Evolutionary conservation across 2,329 filamentous ascomycete genomes (phyloP).

Genomic region (Aspergillus chevalieri): DNA sequence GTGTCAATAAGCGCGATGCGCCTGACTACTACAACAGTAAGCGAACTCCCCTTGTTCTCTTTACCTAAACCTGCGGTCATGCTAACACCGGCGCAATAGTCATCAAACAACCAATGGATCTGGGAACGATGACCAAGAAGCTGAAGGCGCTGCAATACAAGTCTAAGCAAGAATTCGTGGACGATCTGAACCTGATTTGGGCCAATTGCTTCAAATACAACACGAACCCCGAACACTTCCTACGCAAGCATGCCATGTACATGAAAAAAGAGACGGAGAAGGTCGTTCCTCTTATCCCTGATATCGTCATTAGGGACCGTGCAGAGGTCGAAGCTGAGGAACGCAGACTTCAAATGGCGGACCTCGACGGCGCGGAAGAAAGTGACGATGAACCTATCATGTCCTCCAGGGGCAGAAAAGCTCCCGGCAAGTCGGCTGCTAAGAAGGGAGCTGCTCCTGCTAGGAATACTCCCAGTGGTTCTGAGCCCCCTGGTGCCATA

Average conservation of each 20-base stretch:
- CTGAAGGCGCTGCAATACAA: constrained; percentile 73
- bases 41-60: constrained; percentile 22
- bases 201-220: constrained; percentile 96
- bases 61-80: neutral
- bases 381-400: constrained; percentile 98
- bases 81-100: constrained; percentile 43
- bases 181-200: constrained; percentile 93
- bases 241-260: constrained; percentile 86
- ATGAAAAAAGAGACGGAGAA: constrained; percentile 99
- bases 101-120: constrained; percentile 96
- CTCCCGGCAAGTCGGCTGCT: constrained; percentile 66
- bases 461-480: constrained; percentile 67
- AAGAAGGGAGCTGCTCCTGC: constrained; percentile 59
- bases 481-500: constrained; percentile 63
- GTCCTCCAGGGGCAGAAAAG: constrained; percentile 88
- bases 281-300: constrained; percentile 87
- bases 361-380: constrained; percentile 78
- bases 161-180: constrained; percentile 89
- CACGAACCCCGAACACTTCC: constrained; percentile 75
- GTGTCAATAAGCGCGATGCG: constrained; percentile 94
- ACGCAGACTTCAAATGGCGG: constrained; percentile 73
- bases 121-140: constrained; percentile 98
- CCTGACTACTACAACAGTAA: constrained; percentile 90
- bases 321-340: constrained; percentile 87
- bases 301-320: constrained; percentile 81